Conservation (phyloP, 306 rosid genomes). For the Sechiopsis laciniata region DNA sequence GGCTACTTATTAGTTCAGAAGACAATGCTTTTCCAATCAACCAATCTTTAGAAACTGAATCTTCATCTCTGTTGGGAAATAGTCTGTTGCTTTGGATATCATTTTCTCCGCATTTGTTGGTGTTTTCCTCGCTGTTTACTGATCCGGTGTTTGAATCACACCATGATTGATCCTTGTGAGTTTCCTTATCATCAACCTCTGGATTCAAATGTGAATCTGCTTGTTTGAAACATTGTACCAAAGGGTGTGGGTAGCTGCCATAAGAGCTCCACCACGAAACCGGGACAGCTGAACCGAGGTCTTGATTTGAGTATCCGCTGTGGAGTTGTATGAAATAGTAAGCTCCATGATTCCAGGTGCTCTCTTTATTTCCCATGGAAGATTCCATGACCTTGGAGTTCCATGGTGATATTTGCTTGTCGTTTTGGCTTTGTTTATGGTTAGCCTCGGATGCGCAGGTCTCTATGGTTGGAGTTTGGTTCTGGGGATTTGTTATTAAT, state of each 20-base stretch:
- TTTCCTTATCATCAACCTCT: slow-evolving; percentile 33
- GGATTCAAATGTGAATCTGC: slow-evolving; percentile 24
- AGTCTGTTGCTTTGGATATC: slow-evolving; percentile 25
- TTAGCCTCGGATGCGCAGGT: neutral
- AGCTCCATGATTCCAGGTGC: slow-evolving; percentile 24
- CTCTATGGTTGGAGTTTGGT: neutral
- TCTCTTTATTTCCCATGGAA: slow-evolving; percentile 16
- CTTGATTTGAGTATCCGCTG: slow-evolving; percentile 28
- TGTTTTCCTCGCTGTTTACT: slow-evolving; percentile 30
- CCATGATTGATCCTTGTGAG: slow-evolving; percentile 42
- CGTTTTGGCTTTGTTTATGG: neutral
- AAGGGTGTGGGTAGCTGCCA: slow-evolving; percentile 26
- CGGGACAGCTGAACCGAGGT: slow-evolving; percentile 25
- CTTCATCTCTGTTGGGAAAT: slow-evolving; percentile 1
- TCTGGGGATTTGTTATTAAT: slow-evolving; percentile 36
- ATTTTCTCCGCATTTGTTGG: slow-evolving; percentile 24
- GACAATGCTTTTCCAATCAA: slow-evolving; percentile 31
- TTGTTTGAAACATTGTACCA: slow-evolving; percentile 26
- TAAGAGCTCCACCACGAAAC: slow-evolving; percentile 20
- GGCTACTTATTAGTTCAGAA: slow-evolving; percentile 28
- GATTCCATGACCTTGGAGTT: slow-evolving; percentile 15
- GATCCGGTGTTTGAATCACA: slow-evolving; percentile 45
- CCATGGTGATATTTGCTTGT: slow-evolving; percentile 13
- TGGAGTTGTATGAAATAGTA: slow-evolving; percentile 29
- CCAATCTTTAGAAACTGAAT: slow-evolving; percentile 17